Evolutionary conservation across 2,329 filamentous ascomycete species (phyloP).

Genomic region (Alternaria hordeiaustralica): DNA sequence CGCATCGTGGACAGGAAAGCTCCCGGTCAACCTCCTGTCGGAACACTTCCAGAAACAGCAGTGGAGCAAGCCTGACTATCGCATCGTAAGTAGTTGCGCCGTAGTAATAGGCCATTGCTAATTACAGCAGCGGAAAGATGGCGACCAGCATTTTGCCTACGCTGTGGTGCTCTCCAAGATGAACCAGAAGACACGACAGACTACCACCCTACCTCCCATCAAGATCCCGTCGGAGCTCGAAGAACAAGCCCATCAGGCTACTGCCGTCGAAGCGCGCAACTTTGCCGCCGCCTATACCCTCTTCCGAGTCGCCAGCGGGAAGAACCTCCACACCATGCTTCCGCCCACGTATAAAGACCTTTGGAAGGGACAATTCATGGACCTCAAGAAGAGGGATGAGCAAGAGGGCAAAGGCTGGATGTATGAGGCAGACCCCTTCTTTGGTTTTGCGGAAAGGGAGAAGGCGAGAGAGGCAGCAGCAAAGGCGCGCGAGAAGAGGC

Average conservation of each 20-base stretch:
- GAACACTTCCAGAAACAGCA: constrained; percentile 96
- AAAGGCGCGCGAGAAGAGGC: constrained; percentile 75
- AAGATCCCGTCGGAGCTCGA: constrained; percentile 79
- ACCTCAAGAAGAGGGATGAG: constrained; percentile 80
- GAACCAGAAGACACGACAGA: constrained; percentile 83
- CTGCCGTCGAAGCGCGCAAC: constrained; percentile 88
- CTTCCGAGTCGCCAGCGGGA: constrained; percentile 92
- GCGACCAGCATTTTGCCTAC: constrained; percentile 79
- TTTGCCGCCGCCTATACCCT: constrained; percentile 91
- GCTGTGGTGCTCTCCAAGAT: constrained; percentile 72
- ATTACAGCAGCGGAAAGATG: constrained; percentile 65
- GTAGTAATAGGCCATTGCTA: neutral
- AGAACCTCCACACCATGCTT: constrained; percentile 92
- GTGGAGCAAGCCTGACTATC: constrained; percentile 94
- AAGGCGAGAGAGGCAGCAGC: constrained; percentile 76
- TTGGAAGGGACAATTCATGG: constrained; percentile 87
- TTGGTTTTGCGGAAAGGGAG: constrained; percentile 77
- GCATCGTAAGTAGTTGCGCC: constrained; percentile 62
- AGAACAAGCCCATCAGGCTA: constrained; percentile 76
- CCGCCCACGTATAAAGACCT: constrained; percentile 87
- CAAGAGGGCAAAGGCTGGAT: constrained; percentile 81
- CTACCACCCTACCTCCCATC: constrained; percentile 78
- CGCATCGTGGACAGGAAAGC: constrained; percentile 94
- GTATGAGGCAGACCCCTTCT: constrained; percentile 95
- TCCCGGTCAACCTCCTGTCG: constrained; percentile 89